Evolutionary conservation across 495 filamentous ascomycete species (phyloP).

Genomic region (Trichoderma erinaceum): DNA sequence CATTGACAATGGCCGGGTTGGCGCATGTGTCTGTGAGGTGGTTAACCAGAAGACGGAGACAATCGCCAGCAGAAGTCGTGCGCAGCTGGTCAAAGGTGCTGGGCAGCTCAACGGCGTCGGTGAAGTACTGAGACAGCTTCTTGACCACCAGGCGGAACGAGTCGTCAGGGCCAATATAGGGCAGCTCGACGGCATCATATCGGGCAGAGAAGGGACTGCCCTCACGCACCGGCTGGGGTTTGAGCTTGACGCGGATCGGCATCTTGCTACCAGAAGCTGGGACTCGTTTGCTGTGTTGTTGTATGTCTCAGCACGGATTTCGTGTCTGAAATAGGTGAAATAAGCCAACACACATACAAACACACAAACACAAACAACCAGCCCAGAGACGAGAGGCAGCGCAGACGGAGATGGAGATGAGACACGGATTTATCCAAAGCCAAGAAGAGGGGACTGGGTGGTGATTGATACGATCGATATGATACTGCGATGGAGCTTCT

Average conservation of each 20-base stretch:
- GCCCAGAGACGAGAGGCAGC: too few relatives aligned
- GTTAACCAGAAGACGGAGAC: constrained; percentile 58
- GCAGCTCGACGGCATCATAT: constrained; percentile 37
- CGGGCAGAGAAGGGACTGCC: constrained; percentile 5
- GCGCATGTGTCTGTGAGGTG: constrained; percentile 58
- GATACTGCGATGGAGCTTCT: not conserved
- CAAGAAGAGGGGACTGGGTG: too few relatives aligned
- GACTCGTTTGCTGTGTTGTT: too few relatives aligned
- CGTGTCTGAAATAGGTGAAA: too few relatives aligned
- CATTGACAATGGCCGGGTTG: constrained; percentile 69
- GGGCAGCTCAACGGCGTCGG: constrained; percentile 57
- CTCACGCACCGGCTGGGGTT: not conserved
- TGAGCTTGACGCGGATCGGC: constrained; percentile 17
- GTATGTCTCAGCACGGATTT: too few relatives aligned
- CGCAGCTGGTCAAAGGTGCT: constrained; percentile 76
- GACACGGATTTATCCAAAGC: too few relatives aligned
- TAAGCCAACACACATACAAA: too few relatives aligned
- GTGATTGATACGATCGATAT: too few relatives aligned
- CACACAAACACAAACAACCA: too few relatives aligned
- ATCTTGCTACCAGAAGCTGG: not conserved
- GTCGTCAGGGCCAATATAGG: constrained; percentile 58
- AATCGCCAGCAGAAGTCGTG: constrained; percentile 56
- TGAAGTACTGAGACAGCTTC: constrained; percentile 63
- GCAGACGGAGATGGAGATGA: too few relatives aligned
- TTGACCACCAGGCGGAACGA: constrained; percentile 59